phyloP scores from a whole-genome alignment of 2,329 filamentous ascomycete genomes.

The Colletotrichum tofieldiae region DNA sequence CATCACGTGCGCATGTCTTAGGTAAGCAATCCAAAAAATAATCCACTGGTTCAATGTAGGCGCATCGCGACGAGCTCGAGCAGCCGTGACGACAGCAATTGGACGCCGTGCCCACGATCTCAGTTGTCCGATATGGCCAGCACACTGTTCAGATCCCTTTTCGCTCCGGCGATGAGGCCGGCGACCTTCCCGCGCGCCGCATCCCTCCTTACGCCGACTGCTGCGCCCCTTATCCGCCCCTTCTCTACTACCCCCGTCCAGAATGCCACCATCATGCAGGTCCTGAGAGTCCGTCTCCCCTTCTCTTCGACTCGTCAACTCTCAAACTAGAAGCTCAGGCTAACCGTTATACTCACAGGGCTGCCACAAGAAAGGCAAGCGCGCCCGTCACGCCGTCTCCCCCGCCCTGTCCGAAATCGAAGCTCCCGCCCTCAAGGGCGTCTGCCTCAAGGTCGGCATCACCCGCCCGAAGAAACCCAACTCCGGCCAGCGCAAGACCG shows the following conservation, averaged over 20 bases:
- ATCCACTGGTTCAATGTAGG: constrained; percentile 1
- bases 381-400: constrained; percentile 87
- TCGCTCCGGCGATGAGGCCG: constrained; percentile 50
- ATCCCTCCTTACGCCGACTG: constrained; percentile 41
- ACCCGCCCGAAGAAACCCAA: constrained; percentile 99
- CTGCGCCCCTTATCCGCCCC: constrained; percentile 52
- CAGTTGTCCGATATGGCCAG: constrained; percentile 49
- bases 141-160: constrained; percentile 54
- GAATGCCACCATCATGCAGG: constrained; percentile 80
- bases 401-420: constrained; percentile 81
- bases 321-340: not conserved
- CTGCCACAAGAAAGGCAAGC: constrained; percentile 80
- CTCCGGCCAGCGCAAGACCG: constrained; percentile 96
- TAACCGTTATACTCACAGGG: constrained; percentile 61
- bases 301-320: not conserved
- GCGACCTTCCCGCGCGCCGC: constrained; percentile 40
- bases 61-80: constrained; percentile 21
- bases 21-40: constrained; percentile 33
- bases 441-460: constrained; percentile 94
- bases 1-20: constrained; percentile 5
- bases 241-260: constrained; percentile 73
- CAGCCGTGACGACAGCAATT: constrained; percentile 27
- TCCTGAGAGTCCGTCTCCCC: constrained; percentile 67
- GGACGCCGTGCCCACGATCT: constrained; percentile 14
- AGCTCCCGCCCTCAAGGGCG: constrained; percentile 91